These are phyloP conservation scores for Tetracentron sinense DNA, from an alignment of 164 flowering plant genomes.

Conservation along the genomic window DNA sequence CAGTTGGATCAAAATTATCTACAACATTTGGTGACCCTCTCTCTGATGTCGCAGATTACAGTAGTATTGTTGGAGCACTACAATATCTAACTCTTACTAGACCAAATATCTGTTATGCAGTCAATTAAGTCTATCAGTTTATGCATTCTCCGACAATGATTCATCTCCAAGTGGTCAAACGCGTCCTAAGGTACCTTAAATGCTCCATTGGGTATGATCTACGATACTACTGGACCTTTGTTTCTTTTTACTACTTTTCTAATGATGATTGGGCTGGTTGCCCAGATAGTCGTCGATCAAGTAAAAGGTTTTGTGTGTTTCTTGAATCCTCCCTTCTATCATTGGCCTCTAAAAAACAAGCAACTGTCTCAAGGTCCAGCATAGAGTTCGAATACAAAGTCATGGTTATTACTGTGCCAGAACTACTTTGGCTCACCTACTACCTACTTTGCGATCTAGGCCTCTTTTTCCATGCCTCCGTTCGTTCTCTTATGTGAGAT, in stretches of 20 bases:
- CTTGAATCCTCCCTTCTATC: background rate
- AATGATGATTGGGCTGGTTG: conserved; percentile 14
- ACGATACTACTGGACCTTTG: background rate
- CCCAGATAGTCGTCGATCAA: background rate
- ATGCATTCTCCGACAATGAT: too few relatives aligned
- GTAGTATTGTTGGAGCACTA: conserved; percentile 1
- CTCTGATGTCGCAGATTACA: background rate
- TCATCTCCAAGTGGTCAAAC: background rate
- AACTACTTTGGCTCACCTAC: background rate
- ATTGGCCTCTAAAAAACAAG: conserved; percentile 8
- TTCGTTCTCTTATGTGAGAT: too few relatives aligned
- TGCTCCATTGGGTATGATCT: background rate
- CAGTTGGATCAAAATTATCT: too few relatives aligned
- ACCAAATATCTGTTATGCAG: background rate
- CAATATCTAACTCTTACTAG: too few relatives aligned
- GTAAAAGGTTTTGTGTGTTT: background rate
- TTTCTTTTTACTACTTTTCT: background rate
- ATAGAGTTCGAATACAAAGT: background rate
- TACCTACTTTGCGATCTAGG: background rate
- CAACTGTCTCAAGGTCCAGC: background rate
- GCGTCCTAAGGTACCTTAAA: background rate
- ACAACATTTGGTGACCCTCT: background rate
- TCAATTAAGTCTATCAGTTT: too few relatives aligned
- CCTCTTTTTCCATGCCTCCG: too few relatives aligned
- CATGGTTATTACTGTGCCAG: background rate